phyloP scores from a whole-genome alignment of 495 filamentous ascomycete genomes.

The Hyaloscypha hepaticicola region DNA sequence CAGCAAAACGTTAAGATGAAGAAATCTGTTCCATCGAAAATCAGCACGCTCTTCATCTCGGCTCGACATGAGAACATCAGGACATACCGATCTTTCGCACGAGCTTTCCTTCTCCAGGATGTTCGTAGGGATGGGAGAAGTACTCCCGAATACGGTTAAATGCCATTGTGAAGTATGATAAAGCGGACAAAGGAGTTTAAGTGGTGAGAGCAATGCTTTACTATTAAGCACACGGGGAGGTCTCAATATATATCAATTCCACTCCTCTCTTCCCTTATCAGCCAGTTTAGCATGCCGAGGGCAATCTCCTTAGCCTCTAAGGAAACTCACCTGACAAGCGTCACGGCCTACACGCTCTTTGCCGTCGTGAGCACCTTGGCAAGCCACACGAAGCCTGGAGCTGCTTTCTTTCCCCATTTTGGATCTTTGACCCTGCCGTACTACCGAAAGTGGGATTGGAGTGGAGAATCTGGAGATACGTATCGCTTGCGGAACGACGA shows the following conservation, averaged over 20 bases:
- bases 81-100: constrained; percentile 47
- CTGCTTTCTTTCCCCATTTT: background rate
- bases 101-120: constrained; percentile 43
- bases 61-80: background rate
- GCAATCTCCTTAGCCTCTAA: background rate
- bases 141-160: constrained; percentile 17
- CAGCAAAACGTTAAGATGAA: constrained; percentile 68
- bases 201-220: background rate
- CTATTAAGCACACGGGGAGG: background rate
- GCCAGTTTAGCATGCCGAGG: background rate
- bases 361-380: background rate
- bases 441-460: background rate
- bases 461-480: no score
- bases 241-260: background rate
- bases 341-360: background rate
- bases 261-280: background rate
- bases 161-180: background rate
- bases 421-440: background rate
- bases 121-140: constrained; percentile 19
- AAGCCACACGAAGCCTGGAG: background rate
- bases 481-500: background rate
- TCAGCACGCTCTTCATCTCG: background rate
- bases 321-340: background rate
- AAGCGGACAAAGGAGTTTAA: background rate
- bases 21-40: constrained; percentile 41